Base-by-base conservation (phyloP, 2,329 filamentous ascomycete species). In the Zymoseptoria pseudotritici region DNA sequence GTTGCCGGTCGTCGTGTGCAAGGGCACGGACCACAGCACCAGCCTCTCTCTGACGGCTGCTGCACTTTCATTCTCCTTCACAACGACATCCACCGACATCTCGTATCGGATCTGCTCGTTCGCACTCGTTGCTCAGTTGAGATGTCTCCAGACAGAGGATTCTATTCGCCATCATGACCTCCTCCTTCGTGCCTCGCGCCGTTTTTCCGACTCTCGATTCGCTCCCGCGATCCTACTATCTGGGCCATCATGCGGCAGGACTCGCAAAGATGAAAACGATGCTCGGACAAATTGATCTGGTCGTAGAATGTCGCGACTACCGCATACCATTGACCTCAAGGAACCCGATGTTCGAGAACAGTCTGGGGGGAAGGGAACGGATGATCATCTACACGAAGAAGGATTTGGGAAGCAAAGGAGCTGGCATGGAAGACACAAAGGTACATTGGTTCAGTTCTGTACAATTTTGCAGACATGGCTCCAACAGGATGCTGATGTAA, bases 281-380 rank as follows among this genome's bases (percentile, higher is more conserved):
- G 72, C 83, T 99, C 54, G 85, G 86, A 26, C 86, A 85, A 63
- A 89, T 97, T 69, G 89, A 92, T 70, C 85, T 97, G 51, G 85
- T 99, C 57, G 84, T 99, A 71, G 94, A 99, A 78, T 97, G 92
- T 74, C 89, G 94, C 71, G 94, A 99, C 78, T 91, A 91, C 72
- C 87, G 94, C 54, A 86, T 96, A 0, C 94, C 94, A 0, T 78
- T 97, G 9, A 92, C 91, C 0, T 94, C 90, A 2, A 86, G 90
- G 66, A 99, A 99, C 72, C 93, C 92, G 0, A 78, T 92, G 53
- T 93, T 99, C 67, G 93, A 97, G 72, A 82, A 86, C 63, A 83
- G 85, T 31, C 79, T 97, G 52, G 84, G 85, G 26, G 87, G 86
- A 4, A 86, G 86, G 65, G 82, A 88, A 69, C 84, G 92, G 62